Evolutionary conservation across 2,329 filamentous ascomycete genomes (phyloP).

Genomic region (Fusarium haematococcum): DNA sequence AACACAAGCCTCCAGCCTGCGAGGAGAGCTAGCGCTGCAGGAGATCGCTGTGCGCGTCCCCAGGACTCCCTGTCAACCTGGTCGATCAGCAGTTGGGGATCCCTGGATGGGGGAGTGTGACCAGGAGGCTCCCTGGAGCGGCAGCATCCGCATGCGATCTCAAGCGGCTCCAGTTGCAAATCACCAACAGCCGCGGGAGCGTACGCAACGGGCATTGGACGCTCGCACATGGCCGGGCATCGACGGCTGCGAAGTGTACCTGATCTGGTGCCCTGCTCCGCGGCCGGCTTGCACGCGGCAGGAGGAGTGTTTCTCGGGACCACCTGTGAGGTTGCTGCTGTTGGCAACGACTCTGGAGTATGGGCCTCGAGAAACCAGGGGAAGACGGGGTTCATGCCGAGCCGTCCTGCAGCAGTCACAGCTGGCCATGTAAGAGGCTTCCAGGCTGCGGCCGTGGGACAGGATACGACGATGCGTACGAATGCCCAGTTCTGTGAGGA

Average conservation of each 20-base stretch:
- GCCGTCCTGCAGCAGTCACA: not conserved
- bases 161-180: slow-evolving; percentile 10
- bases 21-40: slow-evolving; percentile 34
- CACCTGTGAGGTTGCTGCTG: not conserved
- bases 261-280: slow-evolving; percentile 2
- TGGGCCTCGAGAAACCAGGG: not conserved
- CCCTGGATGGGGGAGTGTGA: slow-evolving; percentile 24
- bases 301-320: not conserved
- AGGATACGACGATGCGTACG: slow-evolving; percentile 2
- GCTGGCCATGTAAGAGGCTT: slow-evolving; percentile 3
- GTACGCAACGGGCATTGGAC: slow-evolving; percentile 3
- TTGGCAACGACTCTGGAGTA: slow-evolving; percentile 4
- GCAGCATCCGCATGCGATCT: slow-evolving; percentile 41
- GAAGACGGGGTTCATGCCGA: slow-evolving; percentile 1
- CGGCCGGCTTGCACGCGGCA: not conserved
- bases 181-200: slow-evolving; percentile 15
- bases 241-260: not conserved
- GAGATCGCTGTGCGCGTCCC: slow-evolving; percentile 39
- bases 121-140: slow-evolving; percentile 24
- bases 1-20: slow-evolving; percentile 18
- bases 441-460: not conserved
- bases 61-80: slow-evolving; percentile 23
- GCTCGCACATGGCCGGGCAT: not conserved
- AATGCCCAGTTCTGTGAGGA: slow-evolving; percentile 6
- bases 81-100: slow-evolving; percentile 35